These are phyloP conservation scores for Talaromyces sp. DNA, from an alignment of 2,329 filamentous ascomycete genomes.

Conservation along the genomic window DNA sequence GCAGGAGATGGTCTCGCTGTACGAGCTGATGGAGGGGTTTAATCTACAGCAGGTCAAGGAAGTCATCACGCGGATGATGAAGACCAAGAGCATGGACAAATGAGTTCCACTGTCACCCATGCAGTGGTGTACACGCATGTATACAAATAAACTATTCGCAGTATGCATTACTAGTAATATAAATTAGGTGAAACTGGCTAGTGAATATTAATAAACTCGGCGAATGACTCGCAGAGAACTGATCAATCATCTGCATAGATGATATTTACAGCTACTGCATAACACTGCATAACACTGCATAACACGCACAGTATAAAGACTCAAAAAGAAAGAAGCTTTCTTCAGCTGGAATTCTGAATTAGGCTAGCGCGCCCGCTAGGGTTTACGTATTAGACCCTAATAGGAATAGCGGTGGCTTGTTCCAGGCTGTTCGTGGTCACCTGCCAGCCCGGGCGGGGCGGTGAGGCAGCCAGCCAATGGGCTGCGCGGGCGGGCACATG, in stretches of 20 bases:
- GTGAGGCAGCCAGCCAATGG: not conserved
- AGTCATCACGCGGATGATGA: conserved; percentile 58
- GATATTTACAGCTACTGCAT: not conserved
- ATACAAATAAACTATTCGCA: not conserved
- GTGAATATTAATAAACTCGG: not conserved
- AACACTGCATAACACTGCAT: not conserved
- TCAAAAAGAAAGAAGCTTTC: not conserved
- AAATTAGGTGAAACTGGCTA: not conserved
- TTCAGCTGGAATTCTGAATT: not conserved
- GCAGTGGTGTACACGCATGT: not conserved
- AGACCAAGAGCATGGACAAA: conserved; percentile 55
- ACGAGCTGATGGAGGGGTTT: conserved; percentile 68
- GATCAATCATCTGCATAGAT: not conserved
- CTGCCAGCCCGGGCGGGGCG: not conserved
- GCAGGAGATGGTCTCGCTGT: conserved; percentile 86
- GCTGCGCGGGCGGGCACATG: not conserved
- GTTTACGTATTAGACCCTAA: not conserved
- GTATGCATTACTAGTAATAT: not conserved
- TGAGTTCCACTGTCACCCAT: conserved; percentile 20
- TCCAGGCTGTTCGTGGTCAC: not conserved
- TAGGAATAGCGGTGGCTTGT: not conserved
- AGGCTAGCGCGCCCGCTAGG: not conserved
- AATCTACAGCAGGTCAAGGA: conserved; percentile 63
- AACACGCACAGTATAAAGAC: not conserved
- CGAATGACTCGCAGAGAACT: not conserved